phyloP scores from a whole-genome alignment of 257 asterid species.

The Cordia subcordata region DNA sequence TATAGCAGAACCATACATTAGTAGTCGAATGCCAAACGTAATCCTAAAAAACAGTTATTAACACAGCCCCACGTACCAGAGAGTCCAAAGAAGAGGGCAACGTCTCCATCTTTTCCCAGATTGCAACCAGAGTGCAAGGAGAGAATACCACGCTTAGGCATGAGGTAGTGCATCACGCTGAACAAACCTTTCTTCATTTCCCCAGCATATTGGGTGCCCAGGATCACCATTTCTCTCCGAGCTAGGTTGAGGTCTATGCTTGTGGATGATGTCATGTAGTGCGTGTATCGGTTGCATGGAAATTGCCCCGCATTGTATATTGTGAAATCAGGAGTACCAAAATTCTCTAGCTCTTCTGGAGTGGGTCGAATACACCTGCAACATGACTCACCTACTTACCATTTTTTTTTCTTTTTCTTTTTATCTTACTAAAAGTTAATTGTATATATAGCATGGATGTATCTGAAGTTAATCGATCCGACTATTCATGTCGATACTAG shows the following conservation, averaged over 20 bases:
- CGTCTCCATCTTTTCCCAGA: constrained; percentile 87
- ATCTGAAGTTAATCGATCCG: too few species aligned
- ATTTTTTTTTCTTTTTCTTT: too few species aligned
- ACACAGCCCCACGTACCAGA: constrained; percentile 55
- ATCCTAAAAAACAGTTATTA: background rate
- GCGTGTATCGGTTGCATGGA: constrained; percentile 80
- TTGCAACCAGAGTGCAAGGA: constrained; percentile 91
- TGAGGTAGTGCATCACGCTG: constrained; percentile 90
- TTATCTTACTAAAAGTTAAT: too few species aligned
- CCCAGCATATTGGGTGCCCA: constrained; percentile 93
- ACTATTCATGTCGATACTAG: background rate
- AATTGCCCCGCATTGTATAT: constrained; percentile 86
- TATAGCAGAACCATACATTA: background rate
- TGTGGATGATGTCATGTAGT: constrained; percentile 81
- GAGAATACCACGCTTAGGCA: constrained; percentile 91
- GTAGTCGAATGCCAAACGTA: too few species aligned
- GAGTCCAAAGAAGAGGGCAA: constrained; percentile 87
- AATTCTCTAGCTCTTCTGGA: constrained; percentile 65
- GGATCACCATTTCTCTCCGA: constrained; percentile 79
- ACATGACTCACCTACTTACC: constrained; percentile 61
- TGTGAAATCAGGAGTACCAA: constrained; percentile 84
- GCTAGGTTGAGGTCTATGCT: constrained; percentile 78
- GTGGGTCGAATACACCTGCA: constrained; percentile 88
- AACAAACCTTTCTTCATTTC: constrained; percentile 96
- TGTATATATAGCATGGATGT: too few species aligned